Conservation (phyloP, 495 filamentous ascomycete species). For the Bryoglossum gracile region DNA sequence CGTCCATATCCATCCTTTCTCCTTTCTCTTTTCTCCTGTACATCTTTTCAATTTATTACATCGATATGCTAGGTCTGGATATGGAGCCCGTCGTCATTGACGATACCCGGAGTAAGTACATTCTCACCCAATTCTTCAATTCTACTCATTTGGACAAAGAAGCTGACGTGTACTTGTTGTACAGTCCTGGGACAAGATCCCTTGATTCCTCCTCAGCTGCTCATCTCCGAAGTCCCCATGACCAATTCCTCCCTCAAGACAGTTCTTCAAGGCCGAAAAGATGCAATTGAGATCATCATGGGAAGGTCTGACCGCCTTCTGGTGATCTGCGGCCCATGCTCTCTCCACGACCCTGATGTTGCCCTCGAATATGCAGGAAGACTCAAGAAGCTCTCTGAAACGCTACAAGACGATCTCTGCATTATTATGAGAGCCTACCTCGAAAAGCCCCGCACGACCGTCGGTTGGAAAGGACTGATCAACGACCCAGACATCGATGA, state of each 20-base stretch:
- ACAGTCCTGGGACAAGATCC: conserved; percentile 93
- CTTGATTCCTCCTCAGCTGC: conserved; percentile 80
- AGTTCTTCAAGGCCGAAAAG: conserved; percentile 74
- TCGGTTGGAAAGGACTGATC: conserved; percentile 98
- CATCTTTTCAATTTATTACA: not conserved
- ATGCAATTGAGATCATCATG: conserved; percentile 78
- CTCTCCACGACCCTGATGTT: conserved; percentile 85
- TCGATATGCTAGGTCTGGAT: conserved; percentile 24
- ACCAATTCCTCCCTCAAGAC: conserved; percentile 55
- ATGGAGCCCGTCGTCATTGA: conserved; percentile 21
- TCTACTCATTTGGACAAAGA: too few species aligned
- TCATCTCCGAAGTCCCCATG: conserved; percentile 82
- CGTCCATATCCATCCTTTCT: not conserved
- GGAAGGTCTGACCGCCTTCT: conserved; percentile 75
- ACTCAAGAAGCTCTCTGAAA: conserved; percentile 64
- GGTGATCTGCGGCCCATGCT: conserved; percentile 92
- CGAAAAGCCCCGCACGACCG: conserved; percentile 97
- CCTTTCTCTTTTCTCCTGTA: not conserved
- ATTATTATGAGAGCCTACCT: conserved; percentile 99
- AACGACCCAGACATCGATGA: conserved; percentile 98
- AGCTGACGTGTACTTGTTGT: conserved; percentile 3
- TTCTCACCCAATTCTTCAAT: too few species aligned
- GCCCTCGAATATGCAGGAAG: conserved; percentile 81
- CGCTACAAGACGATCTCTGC: conserved; percentile 73
- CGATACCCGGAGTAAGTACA: conserved; percentile 24